Base-by-base conservation (phyloP, 176 grass and related monocot genomes). In the Pharus latifolius region DNA sequence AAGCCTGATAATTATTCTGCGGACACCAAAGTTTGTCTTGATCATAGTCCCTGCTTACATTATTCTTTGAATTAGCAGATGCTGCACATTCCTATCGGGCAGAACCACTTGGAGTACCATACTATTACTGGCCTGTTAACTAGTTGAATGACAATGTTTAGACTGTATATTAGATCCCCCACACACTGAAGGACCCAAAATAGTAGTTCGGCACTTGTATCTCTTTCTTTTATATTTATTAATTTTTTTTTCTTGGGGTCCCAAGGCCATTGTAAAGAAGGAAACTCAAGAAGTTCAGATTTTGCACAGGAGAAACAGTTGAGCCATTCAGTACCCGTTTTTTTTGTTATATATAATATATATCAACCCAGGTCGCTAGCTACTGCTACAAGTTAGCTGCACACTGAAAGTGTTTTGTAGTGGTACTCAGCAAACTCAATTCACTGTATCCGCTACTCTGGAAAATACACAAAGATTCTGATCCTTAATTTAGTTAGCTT, bases 261-360 rank as follows among this genome's bases (percentile, higher is more conserved):
- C 41, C 59, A 54, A 85, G 53, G 61, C 84, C 53, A 22, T 53
- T 91, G 88, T 96, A 92, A 74, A 92, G 57, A 75, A 53, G 82
- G 55, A 69, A 75, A 65, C 31, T 84, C 72, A 77, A 55, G 58
- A 62, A 68, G 66, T 74, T 65, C 70, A 76, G 71, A 77, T 82
- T 84, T 91, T 91, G 81, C 77, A 77, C 72, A 75, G 77, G 68
- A 52, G 69, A 77, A 78, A 84, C 63, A 63, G 40, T 56, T 38
- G 62, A 76, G 22, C 79, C 41, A 69, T 60, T 68, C 46, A 43
- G 55, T 23, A 14, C 15, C 48, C 20, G 10, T 17, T 41, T 54
- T 38, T 25, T 69, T 55, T 2, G 2, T 66, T 56, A 67, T 12
- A 86, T 14, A 33, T 31, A 47, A 70, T 58, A 80, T 69, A 68